Evolutionary conservation across 371 early-diverging fungal species (phyloP), one percentile per base, ranked within the genome.

Genomic region (Zychaea mexicana): DNA sequence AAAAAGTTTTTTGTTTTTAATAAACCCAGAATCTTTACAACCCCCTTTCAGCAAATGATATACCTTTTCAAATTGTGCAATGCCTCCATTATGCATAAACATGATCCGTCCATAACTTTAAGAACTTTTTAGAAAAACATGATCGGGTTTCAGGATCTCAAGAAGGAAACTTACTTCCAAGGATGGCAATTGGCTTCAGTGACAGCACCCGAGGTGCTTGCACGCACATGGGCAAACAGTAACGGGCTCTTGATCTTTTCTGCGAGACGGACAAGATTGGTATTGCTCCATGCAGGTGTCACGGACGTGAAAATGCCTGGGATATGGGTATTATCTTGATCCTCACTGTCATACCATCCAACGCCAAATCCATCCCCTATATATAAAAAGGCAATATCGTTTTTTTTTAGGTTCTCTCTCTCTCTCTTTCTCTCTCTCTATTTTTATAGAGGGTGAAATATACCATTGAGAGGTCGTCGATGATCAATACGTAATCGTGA

Each of bases 21-120:
- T n/a, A n/a, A n/a, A n/a, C n/a, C n/a, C n/a, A n/a, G n/a, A n/a
- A n/a, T n/a, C n/a, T n/a, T n/a, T n/a, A n/a, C n/a, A n/a, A n/a
- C n/a, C n/a, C n/a, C n/a, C n/a, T n/a, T n/a, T n/a, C n/a, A n/a
- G n/a, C n/a, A n/a, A n/a, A n/a, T n/a, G n/a, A n/a, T n/a, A n/a
- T 77, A 86, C 85, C 80, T 84, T 87, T 56, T 84, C 75, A 59
- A 94, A 94, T 58, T 86, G 77, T 42, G 84, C 84, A 65, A 94
- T 90, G 65, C 84, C 79, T 45, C 94, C 94, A 73, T 94, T 92
- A 79, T 94, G 94, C 94, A 94, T 94, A 85, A 90, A 94, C 93
- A 94, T 92, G 21, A 94, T 76, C 45, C 85, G 82, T 26, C 92
- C 92, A 66, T 73, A 83, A 64, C 82, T 88, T 76, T 69, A 57